Evolutionary conservation across 176 grass and related monocot species (phyloP), one percentile per base, ranked within the genome.

Genomic region (Oryza officinalis): DNA sequence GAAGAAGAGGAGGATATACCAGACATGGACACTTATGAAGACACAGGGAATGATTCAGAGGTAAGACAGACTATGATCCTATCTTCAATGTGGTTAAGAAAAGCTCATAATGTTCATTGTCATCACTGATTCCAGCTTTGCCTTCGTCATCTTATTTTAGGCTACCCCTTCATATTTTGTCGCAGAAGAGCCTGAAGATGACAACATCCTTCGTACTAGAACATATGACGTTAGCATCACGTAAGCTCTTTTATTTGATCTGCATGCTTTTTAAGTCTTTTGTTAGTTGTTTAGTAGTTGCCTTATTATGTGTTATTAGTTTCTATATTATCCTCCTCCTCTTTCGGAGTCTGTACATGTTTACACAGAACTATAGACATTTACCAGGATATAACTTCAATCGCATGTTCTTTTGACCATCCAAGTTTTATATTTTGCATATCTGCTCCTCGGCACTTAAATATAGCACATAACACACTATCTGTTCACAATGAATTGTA

Each of bases 171-270:
- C 82, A 12, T 98, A 98, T 80, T 94, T 98, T 69, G 83, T 98
- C 61, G 87, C 91, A 27, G 87, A 95, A 77, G 93, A 95, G 78
- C 91, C 89, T 27, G 96, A 98, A 22, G 93, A 97, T 86, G 96
- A 95, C 80, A 98, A 98, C 77, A 98, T 98, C 74, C 96, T 98
- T 83, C 89, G 63, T 6, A 98, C 96, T 27, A 86, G 96, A 74
- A 95, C 96, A 71, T 98, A 98, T 76, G 96, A 98, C 84, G 81
- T 98, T 77, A 95, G 96, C 87, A 95, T 98, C 71, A 95, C 96
- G 93, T 98, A 90, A 95, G 93, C 49, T 84, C 59, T 60, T 80
- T 65, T 67, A 35, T 61, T 32, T 81, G 69, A 43, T 32, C 26
- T 89, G 22, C 33, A 59, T 13, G 2, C 8, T 76, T 71, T 82